A percentile compares a stretch with the other conserved stretches of the same genome.
These are phyloP conservation scores for Citrus mangshanensis DNA, from an alignment of 345 rosid species.

Conservation along the genomic window DNA sequence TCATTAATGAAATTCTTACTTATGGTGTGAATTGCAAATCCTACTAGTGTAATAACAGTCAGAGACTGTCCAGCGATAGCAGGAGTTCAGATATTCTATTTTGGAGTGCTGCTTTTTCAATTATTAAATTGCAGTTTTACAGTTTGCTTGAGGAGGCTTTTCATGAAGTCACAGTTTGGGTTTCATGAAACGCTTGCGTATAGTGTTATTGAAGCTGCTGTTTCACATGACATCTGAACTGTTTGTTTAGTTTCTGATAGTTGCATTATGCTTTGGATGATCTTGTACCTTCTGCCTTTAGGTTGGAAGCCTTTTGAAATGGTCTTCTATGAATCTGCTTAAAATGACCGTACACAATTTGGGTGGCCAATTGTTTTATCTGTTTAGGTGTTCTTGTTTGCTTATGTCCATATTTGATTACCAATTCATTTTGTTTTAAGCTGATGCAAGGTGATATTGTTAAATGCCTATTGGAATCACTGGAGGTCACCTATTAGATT, in stretches of 20 bases:
- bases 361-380: slow-evolving; percentile 10
- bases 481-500: background rate
- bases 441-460: slow-evolving; percentile 1
- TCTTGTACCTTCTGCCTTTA: background rate
- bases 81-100: background rate
- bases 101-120: background rate
- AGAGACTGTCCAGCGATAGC: slow-evolving; percentile 3
- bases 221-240: background rate
- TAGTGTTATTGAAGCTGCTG: background rate
- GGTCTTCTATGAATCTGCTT: slow-evolving; percentile 4
- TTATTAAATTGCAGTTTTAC: background rate
- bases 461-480: background rate
- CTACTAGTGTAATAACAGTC: background rate
- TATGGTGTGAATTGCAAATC: background rate
- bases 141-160: background rate
- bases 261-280: background rate
- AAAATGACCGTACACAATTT: background rate
- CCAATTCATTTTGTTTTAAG: background rate
- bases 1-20: background rate
- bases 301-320: slow-evolving; percentile 7
- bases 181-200: background rate
- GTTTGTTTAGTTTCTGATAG: slow-evolving; percentile 6
- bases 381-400: slow-evolving; percentile 2
- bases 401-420: background rate
- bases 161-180: background rate